Percentiles rank a stretch among this genome's conserved stretches.
Conservation (phyloP, 179 eudicot genomes). For the Beta macrorhiza region DNA sequence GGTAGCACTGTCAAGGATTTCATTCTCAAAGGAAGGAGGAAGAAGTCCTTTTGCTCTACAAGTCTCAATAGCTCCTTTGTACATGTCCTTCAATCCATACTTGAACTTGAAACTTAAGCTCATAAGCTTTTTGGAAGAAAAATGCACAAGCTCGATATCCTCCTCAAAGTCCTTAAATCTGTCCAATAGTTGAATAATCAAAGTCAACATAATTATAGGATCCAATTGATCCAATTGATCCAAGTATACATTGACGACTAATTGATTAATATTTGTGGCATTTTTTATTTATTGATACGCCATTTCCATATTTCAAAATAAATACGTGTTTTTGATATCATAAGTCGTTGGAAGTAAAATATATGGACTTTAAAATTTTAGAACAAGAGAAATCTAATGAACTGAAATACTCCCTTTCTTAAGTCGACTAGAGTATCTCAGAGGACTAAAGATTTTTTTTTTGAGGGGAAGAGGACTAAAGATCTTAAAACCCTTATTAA, state of each 20-base stretch:
- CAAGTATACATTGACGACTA: neutral
- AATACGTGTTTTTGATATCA: too few relatives aligned
- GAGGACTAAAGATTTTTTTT: too few relatives aligned
- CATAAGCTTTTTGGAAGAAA: slow-evolving; percentile 68
- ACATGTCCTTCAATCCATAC: slow-evolving; percentile 82
- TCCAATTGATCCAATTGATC: neutral
- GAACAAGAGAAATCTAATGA: too few relatives aligned
- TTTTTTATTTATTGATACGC: neutral
- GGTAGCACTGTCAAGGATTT: slow-evolving; percentile 15
- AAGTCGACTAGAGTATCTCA: too few relatives aligned
- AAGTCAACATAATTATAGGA: neutral
- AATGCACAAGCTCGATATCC: slow-evolving; percentile 43
- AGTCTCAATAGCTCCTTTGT: slow-evolving; percentile 65
- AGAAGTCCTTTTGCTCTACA: slow-evolving; percentile 79
- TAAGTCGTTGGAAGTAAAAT: too few relatives aligned
- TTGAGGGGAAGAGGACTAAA: too few relatives aligned
- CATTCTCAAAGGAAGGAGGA: slow-evolving; percentile 36
- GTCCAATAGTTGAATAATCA: neutral
- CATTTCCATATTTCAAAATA: neutral
- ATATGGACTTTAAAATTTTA: too few relatives aligned
- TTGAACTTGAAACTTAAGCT: slow-evolving; percentile 65
- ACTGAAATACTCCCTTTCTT: too few relatives aligned
- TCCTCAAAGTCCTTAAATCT: slow-evolving; percentile 70
- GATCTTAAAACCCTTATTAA: too few relatives aligned
- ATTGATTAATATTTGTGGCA: neutral